Evolutionary conservation across 768 basidiomycete species (phyloP), one percentile per base, ranked within the genome.

Genomic region (Clitopilus hobsonii): DNA sequence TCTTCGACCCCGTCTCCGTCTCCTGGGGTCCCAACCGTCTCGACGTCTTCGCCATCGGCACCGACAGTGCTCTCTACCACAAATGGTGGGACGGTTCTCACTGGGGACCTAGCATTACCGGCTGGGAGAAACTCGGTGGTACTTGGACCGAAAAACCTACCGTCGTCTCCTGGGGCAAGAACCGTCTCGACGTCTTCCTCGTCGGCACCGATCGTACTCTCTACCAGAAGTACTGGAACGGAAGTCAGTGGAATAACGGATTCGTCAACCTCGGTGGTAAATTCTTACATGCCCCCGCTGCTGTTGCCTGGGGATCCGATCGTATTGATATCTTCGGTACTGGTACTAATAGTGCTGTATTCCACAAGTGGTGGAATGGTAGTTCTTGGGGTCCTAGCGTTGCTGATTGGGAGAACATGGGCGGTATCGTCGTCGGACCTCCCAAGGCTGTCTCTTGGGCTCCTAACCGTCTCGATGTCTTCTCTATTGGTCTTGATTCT

Each of bases 11-110:
- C 14, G 56, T 41, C 14, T 52, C 30, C 10, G 56, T 60, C n/a
- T 28, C 59, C 13, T 57, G 56, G 59, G 53, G 56, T n/a, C 8
- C 51, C 8, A 29, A 54, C 48, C 57, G 60, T 22, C 54, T 61
- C 29, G 58, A 61, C 57, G 32, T 58, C 41, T 61, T 61, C 51
- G 51, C 30, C 18, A 56, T 56, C 23, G 58, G 58, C 18, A 56
- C 41, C 28, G 55, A 61, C 36, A 38, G 23, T 32, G 30, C 29
- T 25, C 51, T 61, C 27, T 56, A 56, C 32, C 52, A 58, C 54
- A 61, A 58, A 30, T 54, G 51, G 45, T 61, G 54, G 54, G 49
- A 58, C 29, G 54, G 57, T 20, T 20, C 45, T 18, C 1, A 5
- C 5, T 61, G 60, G 60, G 30, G 52, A 13, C 58, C 58, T 23